Percentiles rank a stretch among this genome's conserved stretches.
phyloP scores from a whole-genome alignment of 2,329 filamentous ascomycete genomes.

The Myriangium duriaei region DNA sequence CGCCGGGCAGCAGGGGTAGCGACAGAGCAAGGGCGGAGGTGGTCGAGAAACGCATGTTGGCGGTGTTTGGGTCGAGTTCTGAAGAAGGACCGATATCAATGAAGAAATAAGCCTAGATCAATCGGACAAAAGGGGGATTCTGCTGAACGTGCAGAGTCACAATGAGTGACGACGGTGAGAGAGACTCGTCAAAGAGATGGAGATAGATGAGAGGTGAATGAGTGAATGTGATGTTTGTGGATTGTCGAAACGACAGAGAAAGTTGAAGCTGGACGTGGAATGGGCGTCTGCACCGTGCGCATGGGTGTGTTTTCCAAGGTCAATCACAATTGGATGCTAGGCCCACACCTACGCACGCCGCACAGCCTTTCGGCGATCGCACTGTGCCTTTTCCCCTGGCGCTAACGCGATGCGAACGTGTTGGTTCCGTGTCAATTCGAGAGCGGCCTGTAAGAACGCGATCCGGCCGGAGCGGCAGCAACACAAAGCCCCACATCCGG shows the following conservation, averaged over 20 bases:
- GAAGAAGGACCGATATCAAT: too few species aligned
- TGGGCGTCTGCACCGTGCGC: not conserved
- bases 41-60: slow-evolving; percentile 9
- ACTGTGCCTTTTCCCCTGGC: not conserved
- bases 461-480: too few species aligned
- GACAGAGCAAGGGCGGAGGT: slow-evolving; percentile 15
- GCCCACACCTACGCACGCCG: too few species aligned
- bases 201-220: slow-evolving; percentile 6
- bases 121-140: too few species aligned
- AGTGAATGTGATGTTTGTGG: not conserved
- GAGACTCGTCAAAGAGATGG: slow-evolving; percentile 6
- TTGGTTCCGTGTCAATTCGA: too few species aligned
- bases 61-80: slow-evolving; percentile 1
- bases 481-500: too few species aligned
- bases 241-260: not conserved
- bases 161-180: slow-evolving; percentile 10
- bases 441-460: too few species aligned
- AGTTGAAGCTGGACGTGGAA: not conserved
- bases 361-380: not conserved
- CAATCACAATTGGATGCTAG: not conserved
- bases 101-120: too few species aligned
- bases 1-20: slow-evolving; percentile 16
- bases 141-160: too few species aligned
- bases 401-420: not conserved
- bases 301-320: not conserved